Evolutionary conservation across 2,329 filamentous ascomycete genomes (phyloP).

Genomic region (Alternaria triticimaculans): DNA sequence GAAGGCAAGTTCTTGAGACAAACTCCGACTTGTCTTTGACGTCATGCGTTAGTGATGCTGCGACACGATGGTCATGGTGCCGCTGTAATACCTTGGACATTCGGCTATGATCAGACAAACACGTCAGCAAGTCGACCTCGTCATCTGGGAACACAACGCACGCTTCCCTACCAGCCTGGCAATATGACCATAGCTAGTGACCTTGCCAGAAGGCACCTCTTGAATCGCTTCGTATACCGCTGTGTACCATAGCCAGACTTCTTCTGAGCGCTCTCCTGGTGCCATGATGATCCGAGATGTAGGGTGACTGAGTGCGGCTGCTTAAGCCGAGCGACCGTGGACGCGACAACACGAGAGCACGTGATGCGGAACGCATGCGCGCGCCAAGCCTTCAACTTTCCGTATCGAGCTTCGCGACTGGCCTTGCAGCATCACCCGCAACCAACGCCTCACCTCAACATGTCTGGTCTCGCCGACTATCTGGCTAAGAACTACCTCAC

Average conservation of each 20-base stretch:
- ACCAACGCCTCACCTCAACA: slow-evolving; percentile 37
- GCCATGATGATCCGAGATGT: slow-evolving; percentile 58
- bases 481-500: slow-evolving; percentile 90
- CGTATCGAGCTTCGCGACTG: slow-evolving; percentile 4
- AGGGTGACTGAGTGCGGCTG: slow-evolving; percentile 1
- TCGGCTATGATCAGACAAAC: slow-evolving; percentile 46
- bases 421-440: slow-evolving; percentile 6
- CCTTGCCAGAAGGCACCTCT: slow-evolving; percentile 80
- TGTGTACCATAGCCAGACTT: slow-evolving; percentile 75
- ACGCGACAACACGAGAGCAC: slow-evolving; percentile 39
- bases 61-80: slow-evolving; percentile 19
- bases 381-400: slow-evolving; percentile 17
- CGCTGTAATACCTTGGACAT: slow-evolving; percentile 51
- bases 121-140: slow-evolving; percentile 30
- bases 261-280: slow-evolving; percentile 65
- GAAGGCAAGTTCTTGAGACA: slow-evolving; percentile 85
- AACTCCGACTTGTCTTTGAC: slow-evolving; percentile 78
- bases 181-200: slow-evolving; percentile 88
- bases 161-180: slow-evolving; percentile 75
- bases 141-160: slow-evolving; percentile 52
- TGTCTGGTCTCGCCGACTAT: slow-evolving; percentile 76
- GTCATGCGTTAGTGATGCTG: slow-evolving; percentile 48
- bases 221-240: slow-evolving; percentile 84
- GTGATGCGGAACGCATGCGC: neutral
- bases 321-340: slow-evolving; percentile 9